Conservation (phyloP, 371 early-diverging fungal species). For the Dinochytrium kinnereticum region DNA sequence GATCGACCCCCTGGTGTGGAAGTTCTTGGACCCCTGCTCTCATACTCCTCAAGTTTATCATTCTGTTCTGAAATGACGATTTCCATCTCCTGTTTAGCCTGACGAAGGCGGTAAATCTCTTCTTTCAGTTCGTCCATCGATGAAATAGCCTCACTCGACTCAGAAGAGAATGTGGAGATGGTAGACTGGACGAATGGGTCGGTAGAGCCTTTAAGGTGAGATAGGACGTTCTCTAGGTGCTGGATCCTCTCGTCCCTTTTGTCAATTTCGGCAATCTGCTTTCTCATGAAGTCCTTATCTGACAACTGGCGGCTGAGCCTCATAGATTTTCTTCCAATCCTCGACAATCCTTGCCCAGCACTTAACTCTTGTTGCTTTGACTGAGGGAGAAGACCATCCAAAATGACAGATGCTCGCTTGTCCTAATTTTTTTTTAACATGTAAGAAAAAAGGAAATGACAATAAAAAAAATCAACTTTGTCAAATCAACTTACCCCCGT, state of each 20-base stretch:
- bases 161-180: slow-evolving; percentile 28
- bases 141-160: slow-evolving; percentile 40
- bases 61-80: slow-evolving; percentile 51
- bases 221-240: slow-evolving; percentile 48
- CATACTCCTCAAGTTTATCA: slow-evolving; percentile 48
- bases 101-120: slow-evolving; percentile 47
- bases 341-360: neutral
- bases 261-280: slow-evolving; percentile 54
- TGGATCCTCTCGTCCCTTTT: slow-evolving; percentile 49
- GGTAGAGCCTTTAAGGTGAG: slow-evolving; percentile 33
- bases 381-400: slow-evolving; percentile 47
- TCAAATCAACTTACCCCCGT: slow-evolving; percentile 19
- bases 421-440: slow-evolving; percentile 12
- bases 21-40: slow-evolving; percentile 19
- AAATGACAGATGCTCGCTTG: slow-evolving; percentile 43
- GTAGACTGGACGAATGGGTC: slow-evolving; percentile 15
- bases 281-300: slow-evolving; percentile 45
- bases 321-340: slow-evolving; percentile 24
- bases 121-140: slow-evolving; percentile 46
- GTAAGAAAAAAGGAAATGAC: neutral
- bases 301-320: slow-evolving; percentile 32
- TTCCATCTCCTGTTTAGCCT: slow-evolving; percentile 51
- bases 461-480: neutral
- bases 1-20: neutral
- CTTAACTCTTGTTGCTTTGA: neutral